phyloP scores from a whole-genome alignment of 345 rosid species.

The Euphorbia peplus region DNA sequence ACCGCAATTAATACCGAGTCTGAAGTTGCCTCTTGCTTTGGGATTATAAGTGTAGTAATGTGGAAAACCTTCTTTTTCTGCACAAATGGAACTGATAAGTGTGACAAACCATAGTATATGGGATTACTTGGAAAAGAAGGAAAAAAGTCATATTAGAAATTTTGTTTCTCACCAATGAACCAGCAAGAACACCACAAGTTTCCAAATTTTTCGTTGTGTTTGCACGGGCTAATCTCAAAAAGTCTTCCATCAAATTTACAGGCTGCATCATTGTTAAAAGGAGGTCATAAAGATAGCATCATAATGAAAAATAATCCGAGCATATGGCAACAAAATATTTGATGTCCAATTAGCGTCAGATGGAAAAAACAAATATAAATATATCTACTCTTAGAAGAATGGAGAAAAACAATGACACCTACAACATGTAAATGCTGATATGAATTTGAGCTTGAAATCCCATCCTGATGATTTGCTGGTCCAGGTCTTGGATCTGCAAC shows the following conservation, averaged over 20 bases:
- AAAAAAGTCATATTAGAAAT: background rate
- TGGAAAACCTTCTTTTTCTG: slow-evolving; percentile 95
- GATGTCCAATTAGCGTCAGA: slow-evolving; percentile 1
- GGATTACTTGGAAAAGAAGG: background rate
- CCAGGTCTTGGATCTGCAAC: slow-evolving; percentile 99
- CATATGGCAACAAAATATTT: slow-evolving; percentile 4
- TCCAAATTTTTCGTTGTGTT: slow-evolving; percentile 87
- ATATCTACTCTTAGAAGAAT: background rate
- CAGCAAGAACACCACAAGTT: slow-evolving; percentile 95
- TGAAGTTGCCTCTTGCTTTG: slow-evolving; percentile 97
- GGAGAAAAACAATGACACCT: slow-evolving; percentile 26
- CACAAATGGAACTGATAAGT: slow-evolving; percentile 13
- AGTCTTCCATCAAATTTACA: slow-evolving; percentile 79
- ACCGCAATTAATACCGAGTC: slow-evolving; percentile 59
- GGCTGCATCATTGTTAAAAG: slow-evolving; percentile 48
- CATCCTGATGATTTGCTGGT: slow-evolving; percentile 67
- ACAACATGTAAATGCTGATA: slow-evolving; percentile 88
- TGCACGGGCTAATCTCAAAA: slow-evolving; percentile 70
- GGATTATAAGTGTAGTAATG: slow-evolving; percentile 85
- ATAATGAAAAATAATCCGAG: slow-evolving; percentile 11
- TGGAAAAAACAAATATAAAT: slow-evolving; percentile 3
- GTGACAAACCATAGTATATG: slow-evolving; percentile 15
- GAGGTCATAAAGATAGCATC: slow-evolving; percentile 13
- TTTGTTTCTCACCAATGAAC: slow-evolving; percentile 59
- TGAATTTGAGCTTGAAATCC: slow-evolving; percentile 42